Evolutionary conservation across 768 basidiomycete species (phyloP).

Genomic region (Rhizopogon vesiculosus): DNA sequence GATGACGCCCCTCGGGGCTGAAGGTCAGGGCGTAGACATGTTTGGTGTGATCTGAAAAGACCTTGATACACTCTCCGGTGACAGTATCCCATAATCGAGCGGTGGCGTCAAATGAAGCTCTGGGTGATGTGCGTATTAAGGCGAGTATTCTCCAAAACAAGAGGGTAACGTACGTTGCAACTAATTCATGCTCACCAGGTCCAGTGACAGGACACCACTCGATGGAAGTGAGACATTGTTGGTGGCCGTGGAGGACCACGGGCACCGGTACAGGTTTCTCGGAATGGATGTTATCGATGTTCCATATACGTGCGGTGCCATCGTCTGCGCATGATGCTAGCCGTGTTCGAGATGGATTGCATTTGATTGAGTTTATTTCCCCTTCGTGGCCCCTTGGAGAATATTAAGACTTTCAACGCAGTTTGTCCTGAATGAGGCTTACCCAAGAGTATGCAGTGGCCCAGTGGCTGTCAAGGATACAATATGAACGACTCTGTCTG

Average conservation of each 20-base stretch:
- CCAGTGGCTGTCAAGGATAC: conserved; percentile 47
- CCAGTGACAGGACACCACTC: conserved; percentile 60
- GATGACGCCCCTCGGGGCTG: conserved; percentile 65
- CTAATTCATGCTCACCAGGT: conserved; percentile 49
- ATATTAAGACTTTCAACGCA: conserved; percentile 1
- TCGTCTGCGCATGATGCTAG: conserved; percentile 85
- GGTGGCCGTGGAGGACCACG: conserved; percentile 57
- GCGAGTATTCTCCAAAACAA: not conserved
- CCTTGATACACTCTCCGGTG: conserved; percentile 68
- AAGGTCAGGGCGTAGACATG: conserved; percentile 73
- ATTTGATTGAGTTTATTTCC: conserved; percentile 77
- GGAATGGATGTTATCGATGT: conserved; percentile 42
- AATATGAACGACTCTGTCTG: conserved; percentile 60
- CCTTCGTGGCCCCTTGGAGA: conserved; percentile 59
- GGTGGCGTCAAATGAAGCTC: conserved; percentile 77
- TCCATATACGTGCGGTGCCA: conserved; percentile 73
- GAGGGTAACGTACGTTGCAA: conserved; percentile 58
- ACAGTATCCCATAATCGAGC: conserved; percentile 80
- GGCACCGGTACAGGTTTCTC: conserved; percentile 16
- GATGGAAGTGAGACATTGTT: conserved; percentile 57
- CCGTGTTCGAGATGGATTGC: conserved; percentile 58
- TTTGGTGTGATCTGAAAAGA: conserved; percentile 67
- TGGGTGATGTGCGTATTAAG: conserved; percentile 21
- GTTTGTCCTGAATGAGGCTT: conserved; percentile 20
- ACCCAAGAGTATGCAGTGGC: conserved; percentile 63